phyloP scores from a whole-genome alignment of 257 asterid genomes.

The Solanum virginianum region DNA sequence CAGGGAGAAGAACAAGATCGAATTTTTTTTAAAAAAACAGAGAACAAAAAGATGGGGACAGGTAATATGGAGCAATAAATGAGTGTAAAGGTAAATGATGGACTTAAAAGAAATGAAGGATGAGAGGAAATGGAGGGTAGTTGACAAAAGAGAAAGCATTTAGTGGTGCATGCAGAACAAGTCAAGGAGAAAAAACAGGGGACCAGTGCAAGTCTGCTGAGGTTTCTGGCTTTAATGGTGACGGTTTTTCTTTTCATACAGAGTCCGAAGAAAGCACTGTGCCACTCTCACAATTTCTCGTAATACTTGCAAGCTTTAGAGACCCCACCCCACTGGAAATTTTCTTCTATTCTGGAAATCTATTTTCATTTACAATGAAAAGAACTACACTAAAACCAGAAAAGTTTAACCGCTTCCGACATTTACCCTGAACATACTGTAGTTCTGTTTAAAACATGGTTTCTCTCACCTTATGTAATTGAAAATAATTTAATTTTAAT shows the following conservation, averaged over 20 bases:
- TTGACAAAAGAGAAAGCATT: slow-evolving; percentile 7
- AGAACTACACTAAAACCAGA: neutral
- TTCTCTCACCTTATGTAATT: too few species aligned
- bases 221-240: neutral
- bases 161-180: slow-evolving; percentile 13
- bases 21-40: neutral
- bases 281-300: neutral
- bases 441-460: too few species aligned
- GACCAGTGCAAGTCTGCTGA: neutral
- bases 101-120: neutral
- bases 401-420: neutral
- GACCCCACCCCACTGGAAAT: neutral
- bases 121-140: neutral
- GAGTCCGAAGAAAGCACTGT: neutral
- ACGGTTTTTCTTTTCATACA: neutral
- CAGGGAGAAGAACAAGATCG: neutral
- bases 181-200: neutral
- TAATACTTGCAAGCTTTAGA: neutral
- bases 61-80: neutral
- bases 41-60: neutral
- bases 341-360: neutral
- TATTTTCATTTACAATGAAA: neutral
- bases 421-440: neutral
- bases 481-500: too few species aligned
- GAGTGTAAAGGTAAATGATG: neutral